Evolutionary conservation across 805 yeast genomes (phyloP), one percentile per base, ranked within the genome.

Genomic region (Candida argentea): DNA sequence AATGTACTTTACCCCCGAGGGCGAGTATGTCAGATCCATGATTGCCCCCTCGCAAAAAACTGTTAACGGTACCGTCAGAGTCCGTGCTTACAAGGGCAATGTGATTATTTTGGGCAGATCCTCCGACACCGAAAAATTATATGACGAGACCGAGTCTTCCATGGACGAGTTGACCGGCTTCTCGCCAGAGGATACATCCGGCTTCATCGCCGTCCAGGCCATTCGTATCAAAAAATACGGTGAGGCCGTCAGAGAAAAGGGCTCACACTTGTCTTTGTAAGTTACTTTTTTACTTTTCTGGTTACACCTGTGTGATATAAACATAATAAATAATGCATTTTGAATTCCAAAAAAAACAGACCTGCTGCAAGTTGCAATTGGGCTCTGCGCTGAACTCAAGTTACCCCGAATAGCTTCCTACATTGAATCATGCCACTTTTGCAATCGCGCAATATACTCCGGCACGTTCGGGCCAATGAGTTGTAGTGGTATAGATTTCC

Each of bases 151-250:
- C 31, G 96, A 89, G 61, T 87, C 96, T 10, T 89, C 97, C 8
- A 91, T 91, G 98, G 98, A 91, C 62, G 98, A 91, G 66, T 76
- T 91, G 51, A 86, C 96, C 34, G 98, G 95, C 35, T 91, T 91
- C 72, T 79, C 83, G 48, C 98, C 98, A 39, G 86, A 82, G 57
- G 97, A 89, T 58, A 85, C 98, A 35, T 67, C 93, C 36, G 98
- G 98, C 32, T 91, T 91, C 73, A 91, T 91, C 61, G 84, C 95
- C 43, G 94, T 91, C 46, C 96, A 91, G 70, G 84, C 97, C 38
- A 91, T 91, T 60, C 85, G 98, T 72, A 83, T 89, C 57, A 91
- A 91, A 73, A 91, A 91, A 67, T 91, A 84, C 58, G 98, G 98
- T 58, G 93, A 86, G 65, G 72, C 91, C 50, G 94, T 86, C 57